Conservation (phyloP, 345 rosid genomes). For the Euphorbia pulcherrima region DNA sequence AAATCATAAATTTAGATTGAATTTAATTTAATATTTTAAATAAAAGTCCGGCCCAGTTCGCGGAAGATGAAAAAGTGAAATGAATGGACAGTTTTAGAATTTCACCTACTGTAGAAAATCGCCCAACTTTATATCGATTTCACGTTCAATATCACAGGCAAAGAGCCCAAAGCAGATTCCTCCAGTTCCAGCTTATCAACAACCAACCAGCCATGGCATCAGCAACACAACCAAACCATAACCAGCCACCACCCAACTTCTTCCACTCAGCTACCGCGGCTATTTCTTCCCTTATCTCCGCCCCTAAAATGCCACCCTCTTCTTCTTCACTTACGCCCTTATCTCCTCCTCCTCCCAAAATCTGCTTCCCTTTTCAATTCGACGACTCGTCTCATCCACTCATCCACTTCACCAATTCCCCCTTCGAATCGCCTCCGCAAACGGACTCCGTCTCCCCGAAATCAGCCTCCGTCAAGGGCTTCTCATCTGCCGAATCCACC, state of each 20-base stretch:
- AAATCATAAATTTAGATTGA: too few relatives aligned
- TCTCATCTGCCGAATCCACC: conserved; percentile 43
- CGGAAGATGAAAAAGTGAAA: too few relatives aligned
- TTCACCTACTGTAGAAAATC: too few relatives aligned
- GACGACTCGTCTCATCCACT: conserved; percentile 30
- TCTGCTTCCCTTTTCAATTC: conserved; percentile 48
- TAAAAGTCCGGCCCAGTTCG: too few relatives aligned
- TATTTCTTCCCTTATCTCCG: conserved; percentile 42
- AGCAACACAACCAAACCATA: conserved; percentile 31
- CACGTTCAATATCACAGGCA: too few relatives aligned
- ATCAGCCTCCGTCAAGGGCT: conserved; percentile 41
- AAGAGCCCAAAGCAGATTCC: neutral
- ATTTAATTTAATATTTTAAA: too few relatives aligned
- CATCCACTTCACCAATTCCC: conserved; percentile 15
- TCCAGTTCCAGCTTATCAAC: neutral
- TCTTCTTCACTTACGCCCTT: conserved; percentile 34
- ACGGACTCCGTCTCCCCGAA: conserved; percentile 45
- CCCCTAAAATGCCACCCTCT: conserved; percentile 27
- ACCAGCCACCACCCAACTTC: conserved; percentile 32
- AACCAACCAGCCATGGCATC: conserved; percentile 35
- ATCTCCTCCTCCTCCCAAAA: conserved; percentile 32
- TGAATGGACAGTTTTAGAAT: too few relatives aligned
- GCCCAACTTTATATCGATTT: too few relatives aligned
- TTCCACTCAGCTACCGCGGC: conserved; percentile 39
- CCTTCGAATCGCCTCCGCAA: conserved; percentile 31